Conservation (phyloP, 768 basidiomycete genomes). For the Hebeloma cylindrosporum region DNA sequence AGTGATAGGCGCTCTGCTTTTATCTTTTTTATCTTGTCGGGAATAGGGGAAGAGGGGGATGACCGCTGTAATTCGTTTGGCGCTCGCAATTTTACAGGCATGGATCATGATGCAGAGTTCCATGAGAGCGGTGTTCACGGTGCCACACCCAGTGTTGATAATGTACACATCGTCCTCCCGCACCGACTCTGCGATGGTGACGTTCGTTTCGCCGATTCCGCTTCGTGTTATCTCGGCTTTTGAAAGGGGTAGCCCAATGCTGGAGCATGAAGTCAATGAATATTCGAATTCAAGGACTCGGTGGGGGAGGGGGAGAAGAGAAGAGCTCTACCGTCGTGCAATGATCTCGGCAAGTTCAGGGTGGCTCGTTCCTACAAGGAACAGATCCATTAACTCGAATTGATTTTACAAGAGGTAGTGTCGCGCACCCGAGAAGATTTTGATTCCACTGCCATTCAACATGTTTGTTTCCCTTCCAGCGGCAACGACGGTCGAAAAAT, state of each 20-base stretch:
- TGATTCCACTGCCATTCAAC: slow-evolving; percentile 58
- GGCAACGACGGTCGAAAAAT: slow-evolving; percentile 19
- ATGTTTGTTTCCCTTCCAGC: slow-evolving; percentile 29
- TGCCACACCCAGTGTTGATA: slow-evolving; percentile 87
- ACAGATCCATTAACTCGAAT: slow-evolving; percentile 7
- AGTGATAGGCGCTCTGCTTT: slow-evolving; percentile 95
- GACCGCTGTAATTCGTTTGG: slow-evolving; percentile 97
- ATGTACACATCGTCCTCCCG: slow-evolving; percentile 99
- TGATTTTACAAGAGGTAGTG: slow-evolving; percentile 8
- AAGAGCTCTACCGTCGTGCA: slow-evolving; percentile 72
- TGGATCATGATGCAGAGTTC: slow-evolving; percentile 99
- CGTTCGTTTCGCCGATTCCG: slow-evolving; percentile 88
- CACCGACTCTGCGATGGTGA: slow-evolving; percentile 92
- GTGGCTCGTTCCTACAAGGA: slow-evolving; percentile 80
- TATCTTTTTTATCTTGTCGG: slow-evolving; percentile 99
- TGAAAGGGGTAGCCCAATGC: slow-evolving; percentile 87
- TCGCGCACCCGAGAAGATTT: slow-evolving; percentile 52
- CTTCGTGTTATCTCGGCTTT: slow-evolving; percentile 86
- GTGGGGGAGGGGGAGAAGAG: slow-evolving; percentile 15
- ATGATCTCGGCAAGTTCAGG: slow-evolving; percentile 94
- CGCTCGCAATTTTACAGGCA: slow-evolving; percentile 99
- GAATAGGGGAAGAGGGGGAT: slow-evolving; percentile 97
- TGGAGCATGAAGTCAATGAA: slow-evolving; percentile 36
- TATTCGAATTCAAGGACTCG: slow-evolving; percentile 15
- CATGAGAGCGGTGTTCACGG: slow-evolving; percentile 94